Evolutionary conservation across 2,329 filamentous ascomycete species (phyloP).

Genomic region (Hymenoscyphus fraxineus): DNA sequence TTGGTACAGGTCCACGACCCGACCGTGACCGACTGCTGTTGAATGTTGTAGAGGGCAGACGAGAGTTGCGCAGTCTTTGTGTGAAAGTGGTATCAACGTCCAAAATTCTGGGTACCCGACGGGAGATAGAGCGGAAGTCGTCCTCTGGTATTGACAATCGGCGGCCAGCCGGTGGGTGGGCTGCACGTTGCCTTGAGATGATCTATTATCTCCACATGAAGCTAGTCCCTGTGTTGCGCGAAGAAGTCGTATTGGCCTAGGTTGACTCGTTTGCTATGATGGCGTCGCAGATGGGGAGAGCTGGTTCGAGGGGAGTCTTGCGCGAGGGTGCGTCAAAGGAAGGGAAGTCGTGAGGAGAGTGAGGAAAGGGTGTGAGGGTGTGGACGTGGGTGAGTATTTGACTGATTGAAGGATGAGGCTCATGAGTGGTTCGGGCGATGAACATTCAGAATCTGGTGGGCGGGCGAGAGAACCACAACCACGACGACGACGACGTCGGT

Average conservation of each 20-base stretch:
- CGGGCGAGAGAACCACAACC: background rate
- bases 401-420: slow-evolving; percentile 3
- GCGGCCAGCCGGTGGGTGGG: slow-evolving; percentile 26
- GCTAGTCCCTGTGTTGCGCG: slow-evolving; percentile 29
- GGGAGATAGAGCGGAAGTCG: slow-evolving; percentile 14
- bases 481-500: background rate
- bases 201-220: slow-evolving; percentile 28
- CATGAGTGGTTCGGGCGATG: background rate
- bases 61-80: slow-evolving; percentile 8
- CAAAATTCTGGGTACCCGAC: slow-evolving; percentile 8
- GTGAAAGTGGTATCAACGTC: slow-evolving; percentile 4
- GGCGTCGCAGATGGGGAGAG: background rate
- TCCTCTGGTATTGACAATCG: slow-evolving; percentile 26
- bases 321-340: background rate
- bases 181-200: slow-evolving; percentile 28
- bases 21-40: slow-evolving; percentile 18
- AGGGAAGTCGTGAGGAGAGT: background rate
- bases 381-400: background rate
- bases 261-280: slow-evolving; percentile 27
- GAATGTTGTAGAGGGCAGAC: slow-evolving; percentile 11
- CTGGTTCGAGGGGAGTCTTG: background rate
- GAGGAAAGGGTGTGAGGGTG: background rate
- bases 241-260: slow-evolving; percentile 20
- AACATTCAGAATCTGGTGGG: slow-evolving; percentile 2
- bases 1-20: slow-evolving; percentile 24